Evolutionary conservation across 306 rosid species (phyloP).

Genomic region (Cicer pinnatifidum): DNA sequence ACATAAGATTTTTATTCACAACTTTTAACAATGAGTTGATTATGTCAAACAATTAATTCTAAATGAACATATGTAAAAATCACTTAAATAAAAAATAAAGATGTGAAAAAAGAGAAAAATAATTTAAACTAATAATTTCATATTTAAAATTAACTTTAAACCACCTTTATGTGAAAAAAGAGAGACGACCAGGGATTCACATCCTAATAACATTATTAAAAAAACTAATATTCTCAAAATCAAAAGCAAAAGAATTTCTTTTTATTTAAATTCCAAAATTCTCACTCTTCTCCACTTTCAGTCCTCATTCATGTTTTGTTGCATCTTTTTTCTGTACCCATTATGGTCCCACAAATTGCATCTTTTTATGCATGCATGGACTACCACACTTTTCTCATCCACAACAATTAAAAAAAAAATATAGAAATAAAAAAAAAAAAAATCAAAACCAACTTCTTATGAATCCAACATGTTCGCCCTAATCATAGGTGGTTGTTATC

Average conservation of each 20-base stretch:
- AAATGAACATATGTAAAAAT: no score
- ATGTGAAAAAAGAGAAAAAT: no score
- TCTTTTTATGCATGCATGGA: slow-evolving; percentile 29
- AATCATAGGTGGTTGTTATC: slow-evolving; percentile 37
- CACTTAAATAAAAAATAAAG: no score
- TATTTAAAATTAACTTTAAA: no score
- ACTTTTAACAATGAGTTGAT: no score
- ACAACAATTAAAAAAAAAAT: slow-evolving; percentile 41
- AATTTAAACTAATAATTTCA: no score
- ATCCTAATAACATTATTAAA: no score
- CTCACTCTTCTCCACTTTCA: slow-evolving; percentile 15
- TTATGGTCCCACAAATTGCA: slow-evolving; percentile 40
- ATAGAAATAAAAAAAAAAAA: background rate
- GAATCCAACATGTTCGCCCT: slow-evolving; percentile 52
- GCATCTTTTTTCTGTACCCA: background rate
- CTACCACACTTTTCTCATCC: slow-evolving; percentile 48
- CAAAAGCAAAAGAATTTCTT: background rate
- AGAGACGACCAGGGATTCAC: no score
- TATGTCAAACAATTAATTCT: no score
- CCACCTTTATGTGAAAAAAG: no score
- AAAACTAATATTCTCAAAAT: background rate
- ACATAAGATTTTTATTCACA: no score
- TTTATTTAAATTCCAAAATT: background rate
- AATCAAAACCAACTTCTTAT: slow-evolving; percentile 31
- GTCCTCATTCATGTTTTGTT: background rate